Base-by-base conservation (phyloP, 306 rosid species). In the Dryas alaskensis region DNA sequence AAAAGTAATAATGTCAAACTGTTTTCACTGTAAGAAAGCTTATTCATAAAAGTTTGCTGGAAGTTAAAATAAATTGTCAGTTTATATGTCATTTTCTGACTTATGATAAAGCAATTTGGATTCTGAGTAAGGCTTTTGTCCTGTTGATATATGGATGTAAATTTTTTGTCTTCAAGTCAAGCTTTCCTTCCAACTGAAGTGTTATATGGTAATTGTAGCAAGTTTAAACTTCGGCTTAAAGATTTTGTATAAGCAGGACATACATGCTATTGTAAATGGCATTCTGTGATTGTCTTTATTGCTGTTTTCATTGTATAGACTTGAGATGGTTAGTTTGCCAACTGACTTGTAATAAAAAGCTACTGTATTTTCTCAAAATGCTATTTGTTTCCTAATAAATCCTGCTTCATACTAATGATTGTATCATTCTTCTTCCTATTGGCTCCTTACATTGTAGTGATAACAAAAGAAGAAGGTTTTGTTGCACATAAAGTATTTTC, bases 291-390 rank as follows among this genome's bases (percentile, higher is more conserved):
- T 19, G 0, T 27, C 48, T 46, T 60, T 10, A 49, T 49, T 73
- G 45, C 16, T 12, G 47, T 61, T 14, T 27, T 22, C 37, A 19
- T 22, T 27, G 31, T 37, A 45, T 52, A 6, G 40, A 27, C 63
- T 52, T 75, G 10, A 54, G 31, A 66, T n/a, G 6, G 60, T 12
- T 64, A 45, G 10, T 65, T 48, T 25, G 59, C 76, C 22, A 54
- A 52, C 65, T 65, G 65, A 43, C 8, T 6, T 3, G 19, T 62
- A 48, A 52, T 10, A 73, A 61, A 60, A 11, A 4, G 2, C 43
- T 44, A 16, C 14, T 31, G 3, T 31, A 8, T 39, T 65, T 14
- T 51, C 37, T 73, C 17, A 49, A 40, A 12, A 4, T 44, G 53
- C 31, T 11, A 16, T 22, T 12, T 78, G 45, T 17, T 55, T 46